Evolutionary conservation across 192 early-diverging fungal species (phyloP).

Genomic region (Mortierella antarctica): DNA sequence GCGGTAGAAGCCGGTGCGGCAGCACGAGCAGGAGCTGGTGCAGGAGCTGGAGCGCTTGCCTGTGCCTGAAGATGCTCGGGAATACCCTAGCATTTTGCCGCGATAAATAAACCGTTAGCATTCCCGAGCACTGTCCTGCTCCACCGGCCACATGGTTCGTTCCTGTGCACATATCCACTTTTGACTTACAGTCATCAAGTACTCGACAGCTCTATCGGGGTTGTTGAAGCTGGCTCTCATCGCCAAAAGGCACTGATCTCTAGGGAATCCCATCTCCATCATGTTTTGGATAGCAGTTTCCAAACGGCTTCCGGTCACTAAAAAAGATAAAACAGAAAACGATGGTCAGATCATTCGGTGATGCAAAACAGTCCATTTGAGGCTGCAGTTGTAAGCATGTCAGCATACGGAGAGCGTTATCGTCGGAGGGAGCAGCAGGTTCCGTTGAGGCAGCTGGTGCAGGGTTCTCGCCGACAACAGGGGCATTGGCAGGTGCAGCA

Average conservation of each 20-base stretch:
- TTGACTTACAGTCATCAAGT: conserved; percentile 81
- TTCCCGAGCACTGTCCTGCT: too few relatives aligned
- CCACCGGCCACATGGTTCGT: too few relatives aligned
- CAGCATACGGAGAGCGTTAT: conserved; percentile 42
- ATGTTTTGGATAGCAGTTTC: conserved; percentile 87
- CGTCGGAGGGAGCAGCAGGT: conserved; percentile 40
- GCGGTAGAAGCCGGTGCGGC: conserved; percentile 10
- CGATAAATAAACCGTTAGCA: conserved; percentile 5
- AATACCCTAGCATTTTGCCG: conserved; percentile 71
- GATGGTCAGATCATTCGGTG: background rate
- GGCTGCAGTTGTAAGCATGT: background rate
- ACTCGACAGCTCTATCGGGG: conserved; percentile 96
- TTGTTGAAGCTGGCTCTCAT: conserved; percentile 99
- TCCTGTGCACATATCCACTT: too few relatives aligned
- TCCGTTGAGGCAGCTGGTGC: conserved; percentile 56
- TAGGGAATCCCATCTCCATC: conserved; percentile 95
- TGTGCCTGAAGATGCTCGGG: conserved; percentile 74
- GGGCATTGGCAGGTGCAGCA: conserved; percentile 48
- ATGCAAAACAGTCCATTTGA: background rate
- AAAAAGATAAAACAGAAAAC: conserved; percentile 15
- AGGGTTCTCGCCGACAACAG: conserved; percentile 54
- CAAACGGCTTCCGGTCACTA: conserved; percentile 83
- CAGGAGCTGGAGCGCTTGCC: conserved; percentile 54
- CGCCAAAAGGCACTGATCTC: conserved; percentile 85
- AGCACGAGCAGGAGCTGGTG: conserved; percentile 43